Percentiles rank a stretch among this genome's conserved stretches.
These are phyloP conservation scores for Cladosporium halotolerans DNA, from an alignment of 2,329 filamentous ascomycete genomes.

Conservation along the genomic window DNA sequence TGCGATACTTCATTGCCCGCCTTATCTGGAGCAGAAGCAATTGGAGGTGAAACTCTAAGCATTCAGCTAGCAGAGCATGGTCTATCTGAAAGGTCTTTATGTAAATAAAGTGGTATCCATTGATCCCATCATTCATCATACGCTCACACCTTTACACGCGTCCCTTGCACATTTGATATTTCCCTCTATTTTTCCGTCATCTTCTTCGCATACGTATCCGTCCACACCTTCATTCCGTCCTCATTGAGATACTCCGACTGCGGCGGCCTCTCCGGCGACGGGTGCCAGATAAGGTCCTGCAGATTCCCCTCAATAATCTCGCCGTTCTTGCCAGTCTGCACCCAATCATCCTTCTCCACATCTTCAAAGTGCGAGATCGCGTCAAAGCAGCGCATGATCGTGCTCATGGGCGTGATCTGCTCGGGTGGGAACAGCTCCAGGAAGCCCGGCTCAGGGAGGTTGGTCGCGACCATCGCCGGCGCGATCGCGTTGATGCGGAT, in stretches of 20 bases:
- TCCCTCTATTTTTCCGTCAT: background rate
- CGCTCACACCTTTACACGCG: no score
- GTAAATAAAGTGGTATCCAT: no score
- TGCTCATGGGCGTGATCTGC: slow-evolving; percentile 36
- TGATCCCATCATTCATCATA: no score
- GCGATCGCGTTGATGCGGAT: slow-evolving; percentile 38
- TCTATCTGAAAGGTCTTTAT: no score
- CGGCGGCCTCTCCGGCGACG: slow-evolving; percentile 16
- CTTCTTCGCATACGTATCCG: slow-evolving; percentile 23
- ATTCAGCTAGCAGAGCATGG: no score
- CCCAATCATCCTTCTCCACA: slow-evolving; percentile 23
- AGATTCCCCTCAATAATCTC: slow-evolving; percentile 25
- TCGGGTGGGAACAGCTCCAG: slow-evolving; percentile 33
- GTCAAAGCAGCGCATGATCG: slow-evolving; percentile 36
- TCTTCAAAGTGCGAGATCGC: slow-evolving; percentile 25
- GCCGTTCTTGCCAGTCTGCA: slow-evolving; percentile 20
- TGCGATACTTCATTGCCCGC: no score
- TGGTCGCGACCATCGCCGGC: slow-evolving; percentile 35
- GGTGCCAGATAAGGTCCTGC: slow-evolving; percentile 22
- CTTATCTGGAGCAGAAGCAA: no score
- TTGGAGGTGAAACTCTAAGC: no score
- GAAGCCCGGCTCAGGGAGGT: slow-evolving; percentile 34
- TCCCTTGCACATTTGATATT: no score
- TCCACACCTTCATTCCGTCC: slow-evolving; percentile 22
- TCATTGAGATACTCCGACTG: slow-evolving; percentile 17